Percentiles rank a stretch among this genome's conserved stretches.
Conservation (phyloP, 495 filamentous ascomycete genomes). For the Trypethelium eluteriae region DNA sequence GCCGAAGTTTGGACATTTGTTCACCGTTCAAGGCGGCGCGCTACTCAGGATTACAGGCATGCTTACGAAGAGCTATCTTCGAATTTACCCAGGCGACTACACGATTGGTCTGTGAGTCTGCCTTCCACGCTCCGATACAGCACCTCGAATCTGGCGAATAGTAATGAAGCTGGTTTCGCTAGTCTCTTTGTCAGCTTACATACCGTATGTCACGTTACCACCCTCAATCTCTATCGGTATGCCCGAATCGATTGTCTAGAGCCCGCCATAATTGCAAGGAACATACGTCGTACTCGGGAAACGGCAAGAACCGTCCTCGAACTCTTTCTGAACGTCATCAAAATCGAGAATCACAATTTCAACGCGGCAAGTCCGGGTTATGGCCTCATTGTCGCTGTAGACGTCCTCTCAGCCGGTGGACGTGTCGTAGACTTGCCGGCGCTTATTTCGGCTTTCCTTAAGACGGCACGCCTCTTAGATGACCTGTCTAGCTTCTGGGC, state of each 20-base stretch:
- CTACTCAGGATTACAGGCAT: constrained; percentile 37
- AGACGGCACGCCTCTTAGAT: not conserved
- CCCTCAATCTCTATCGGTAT: constrained; percentile 57
- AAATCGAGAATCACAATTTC: not conserved
- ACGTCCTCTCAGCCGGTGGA: not conserved
- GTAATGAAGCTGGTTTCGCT: constrained; percentile 40
- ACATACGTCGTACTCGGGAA: constrained; percentile 22
- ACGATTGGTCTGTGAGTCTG: constrained; percentile 42
- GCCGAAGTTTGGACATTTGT: constrained; percentile 54
- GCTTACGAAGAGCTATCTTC: constrained; percentile 47
- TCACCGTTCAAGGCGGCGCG: constrained; percentile 47
- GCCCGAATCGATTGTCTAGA: constrained; percentile 33
- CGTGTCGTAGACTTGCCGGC: not conserved
- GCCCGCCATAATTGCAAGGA: constrained; percentile 24
- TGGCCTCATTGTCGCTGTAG: not conserved
- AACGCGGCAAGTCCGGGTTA: not conserved
- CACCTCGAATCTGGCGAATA: constrained; percentile 44
- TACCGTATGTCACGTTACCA: constrained; percentile 51
- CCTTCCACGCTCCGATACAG: constrained; percentile 44
- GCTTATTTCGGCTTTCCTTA: not conserved
- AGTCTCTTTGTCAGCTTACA: constrained; percentile 54
- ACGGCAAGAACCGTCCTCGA: not conserved
- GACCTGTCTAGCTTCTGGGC: not conserved
- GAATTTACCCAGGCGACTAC: constrained; percentile 43
- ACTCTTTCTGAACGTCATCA: not conserved